Percentiles rank a stretch among this genome's conserved stretches.
These are phyloP conservation scores for Monocercomonoides exilis DNA, from an alignment of 78 protist species.

Conservation along the genomic window DNA sequence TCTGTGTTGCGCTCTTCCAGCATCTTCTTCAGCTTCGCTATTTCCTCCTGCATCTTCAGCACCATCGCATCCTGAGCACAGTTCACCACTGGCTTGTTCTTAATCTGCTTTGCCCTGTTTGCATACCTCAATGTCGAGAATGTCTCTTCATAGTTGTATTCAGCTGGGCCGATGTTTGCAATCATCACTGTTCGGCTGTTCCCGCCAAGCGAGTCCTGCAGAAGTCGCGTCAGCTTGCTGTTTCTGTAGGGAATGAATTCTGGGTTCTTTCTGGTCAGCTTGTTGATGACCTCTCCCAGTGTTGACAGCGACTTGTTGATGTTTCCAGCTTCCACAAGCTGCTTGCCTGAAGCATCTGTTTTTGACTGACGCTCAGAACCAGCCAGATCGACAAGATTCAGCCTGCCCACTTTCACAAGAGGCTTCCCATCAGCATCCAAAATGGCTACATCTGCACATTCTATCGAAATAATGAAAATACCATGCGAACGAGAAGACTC, in stretches of 20 bases:
- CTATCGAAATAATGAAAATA: not conserved
- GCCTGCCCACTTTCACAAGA: not conserved
- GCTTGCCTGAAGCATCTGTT: conserved; percentile 8
- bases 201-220: conserved; percentile 22
- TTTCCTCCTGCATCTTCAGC: conserved; percentile 23
- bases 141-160: conserved; percentile 64
- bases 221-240: conserved; percentile 15
- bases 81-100: conserved; percentile 50
- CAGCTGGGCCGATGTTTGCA: conserved; percentile 14
- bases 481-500: conserved; percentile 21
- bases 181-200: not conserved
- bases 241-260: not conserved
- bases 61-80: conserved; percentile 32
- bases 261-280: not conserved
- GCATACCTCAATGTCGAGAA: conserved; percentile 84
- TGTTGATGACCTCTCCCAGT: not conserved
- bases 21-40: conserved; percentile 2
- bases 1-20: not conserved
- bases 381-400: conserved; percentile 3
- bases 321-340: not conserved
- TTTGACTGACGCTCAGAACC: conserved; percentile 18
- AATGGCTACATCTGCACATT: not conserved
- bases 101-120: conserved; percentile 60
- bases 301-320: conserved; percentile 21
- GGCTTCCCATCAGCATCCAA: not conserved